Conservation (phyloP, 2,329 filamentous ascomycete species). For the Talaromyces sp. region DNA sequence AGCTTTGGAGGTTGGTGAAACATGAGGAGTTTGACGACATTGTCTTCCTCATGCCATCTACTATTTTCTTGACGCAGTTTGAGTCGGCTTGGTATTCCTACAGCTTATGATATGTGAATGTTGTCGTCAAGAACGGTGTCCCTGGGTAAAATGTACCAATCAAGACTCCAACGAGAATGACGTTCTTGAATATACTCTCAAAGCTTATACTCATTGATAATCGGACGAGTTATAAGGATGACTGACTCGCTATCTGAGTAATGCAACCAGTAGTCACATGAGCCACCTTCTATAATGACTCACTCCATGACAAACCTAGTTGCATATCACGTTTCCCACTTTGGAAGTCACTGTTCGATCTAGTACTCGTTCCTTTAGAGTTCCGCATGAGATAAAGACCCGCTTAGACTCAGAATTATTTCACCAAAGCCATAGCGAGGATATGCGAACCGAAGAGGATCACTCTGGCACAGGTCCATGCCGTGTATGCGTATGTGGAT, state of each 20-base stretch:
- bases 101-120: too few relatives aligned
- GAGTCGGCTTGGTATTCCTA: not conserved
- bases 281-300: slow-evolving; percentile 5
- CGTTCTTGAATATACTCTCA: not conserved
- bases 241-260: not conserved
- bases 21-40: not conserved
- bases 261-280: slow-evolving; percentile 12
- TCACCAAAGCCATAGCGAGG: not conserved
- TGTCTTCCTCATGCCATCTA: not conserved
- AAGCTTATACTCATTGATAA: not conserved
- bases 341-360: not conserved
- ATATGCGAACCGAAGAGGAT: not conserved
- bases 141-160: not conserved
- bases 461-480: not conserved
- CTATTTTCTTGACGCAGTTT: not conserved
- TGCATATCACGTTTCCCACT: slow-evolving; percentile 4
- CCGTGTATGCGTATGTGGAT: not conserved
- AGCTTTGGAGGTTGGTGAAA: not conserved
- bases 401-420: not conserved
- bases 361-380: not conserved
- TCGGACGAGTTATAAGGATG: not conserved
- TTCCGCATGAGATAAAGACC: not conserved
- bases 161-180: not conserved
- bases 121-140: not conserved
- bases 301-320: not conserved